phyloP scores from a whole-genome alignment of 495 filamentous ascomycete species.

The Cladorrhinum samala region DNA sequence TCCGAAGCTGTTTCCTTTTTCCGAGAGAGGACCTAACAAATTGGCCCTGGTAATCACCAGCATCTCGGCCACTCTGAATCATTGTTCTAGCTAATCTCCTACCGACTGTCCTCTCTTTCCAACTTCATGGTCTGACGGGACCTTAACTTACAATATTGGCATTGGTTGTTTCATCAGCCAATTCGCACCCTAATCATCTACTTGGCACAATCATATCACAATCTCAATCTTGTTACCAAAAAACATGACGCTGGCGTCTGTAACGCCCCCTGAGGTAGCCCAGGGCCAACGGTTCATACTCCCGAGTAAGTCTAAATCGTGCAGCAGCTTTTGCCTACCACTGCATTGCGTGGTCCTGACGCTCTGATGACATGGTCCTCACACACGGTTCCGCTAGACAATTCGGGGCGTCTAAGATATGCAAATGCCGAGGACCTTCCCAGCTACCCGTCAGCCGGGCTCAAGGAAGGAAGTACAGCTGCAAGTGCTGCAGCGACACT shows the following conservation, averaged over 20 bases:
- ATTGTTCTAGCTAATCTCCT: no score
- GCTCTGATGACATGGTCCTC: slow-evolving; percentile 9
- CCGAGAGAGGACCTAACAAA: neutral
- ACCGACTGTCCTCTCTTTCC: no score
- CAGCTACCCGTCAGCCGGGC: slow-evolving; percentile 57
- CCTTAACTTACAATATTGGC: no score
- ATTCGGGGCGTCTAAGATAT: slow-evolving; percentile 57
- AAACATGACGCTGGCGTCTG: neutral
- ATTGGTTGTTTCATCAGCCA: no score
- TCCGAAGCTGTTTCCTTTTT: neutral
- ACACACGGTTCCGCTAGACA: slow-evolving; percentile 20
- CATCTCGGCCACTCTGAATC: no score
- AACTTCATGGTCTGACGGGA: no score
- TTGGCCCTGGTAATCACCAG: neutral
- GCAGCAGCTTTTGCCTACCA: neutral
- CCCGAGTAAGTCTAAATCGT: slow-evolving; percentile 4
- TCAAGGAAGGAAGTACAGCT: slow-evolving; percentile 56
- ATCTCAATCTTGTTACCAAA: neutral
- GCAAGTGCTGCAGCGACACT: slow-evolving; percentile 68
- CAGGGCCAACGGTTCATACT: neutral
- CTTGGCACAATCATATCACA: neutral
- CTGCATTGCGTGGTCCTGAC: neutral
- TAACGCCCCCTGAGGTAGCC: neutral
- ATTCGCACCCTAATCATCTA: no score
- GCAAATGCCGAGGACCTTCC: slow-evolving; percentile 62